Evolutionary conservation across 2,329 filamentous ascomycete genomes (phyloP).

Genomic region (Coccinonectria pachysandricola): DNA sequence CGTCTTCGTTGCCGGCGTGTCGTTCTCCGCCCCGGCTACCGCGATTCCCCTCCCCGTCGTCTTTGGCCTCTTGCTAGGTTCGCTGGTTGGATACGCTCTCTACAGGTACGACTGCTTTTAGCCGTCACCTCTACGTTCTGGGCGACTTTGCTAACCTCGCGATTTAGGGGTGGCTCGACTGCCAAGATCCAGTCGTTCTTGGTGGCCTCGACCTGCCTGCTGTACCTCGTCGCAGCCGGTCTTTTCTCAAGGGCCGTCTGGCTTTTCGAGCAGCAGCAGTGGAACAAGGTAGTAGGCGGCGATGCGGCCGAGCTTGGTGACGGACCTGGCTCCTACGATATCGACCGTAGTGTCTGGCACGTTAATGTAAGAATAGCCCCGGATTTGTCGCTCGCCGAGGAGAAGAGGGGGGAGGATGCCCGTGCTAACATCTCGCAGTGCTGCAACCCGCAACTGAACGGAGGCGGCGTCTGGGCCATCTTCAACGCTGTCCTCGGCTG

Average conservation of each 20-base stretch:
- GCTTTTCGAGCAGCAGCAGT: slow-evolving; percentile 61
- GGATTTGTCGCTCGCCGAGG: no score
- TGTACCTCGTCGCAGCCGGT: slow-evolving; percentile 77
- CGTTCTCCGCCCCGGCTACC: slow-evolving; percentile 61
- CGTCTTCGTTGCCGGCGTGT: slow-evolving; percentile 80
- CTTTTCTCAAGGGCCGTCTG: slow-evolving; percentile 71
- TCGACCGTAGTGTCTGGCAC: slow-evolving; percentile 70
- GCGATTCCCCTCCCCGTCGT: slow-evolving; percentile 71
- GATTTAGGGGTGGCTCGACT: slow-evolving; percentile 30
- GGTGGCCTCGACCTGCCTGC: slow-evolving; percentile 69
- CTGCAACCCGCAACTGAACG: slow-evolving; percentile 63
- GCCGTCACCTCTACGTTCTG: no score
- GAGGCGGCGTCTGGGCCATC: slow-evolving; percentile 73
- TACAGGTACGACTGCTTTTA: slow-evolving; percentile 71
- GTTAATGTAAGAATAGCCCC: slow-evolving; percentile 54
- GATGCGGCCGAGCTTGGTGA: slow-evolving; percentile 38
- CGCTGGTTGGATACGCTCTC: slow-evolving; percentile 58
- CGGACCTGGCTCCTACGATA: slow-evolving; percentile 71
- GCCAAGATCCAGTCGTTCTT: slow-evolving; percentile 59
- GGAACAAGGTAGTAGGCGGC: slow-evolving; percentile 54
- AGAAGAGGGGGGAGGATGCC: no score
- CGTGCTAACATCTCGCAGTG: slow-evolving; percentile 40
- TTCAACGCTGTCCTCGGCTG: slow-evolving; percentile 82
- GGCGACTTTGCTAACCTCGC: no score
- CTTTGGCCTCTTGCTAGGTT: slow-evolving; percentile 57